Base-by-base conservation (phyloP, 2,329 filamentous ascomycete genomes). In the Magnaporthiopsis poae region DNA sequence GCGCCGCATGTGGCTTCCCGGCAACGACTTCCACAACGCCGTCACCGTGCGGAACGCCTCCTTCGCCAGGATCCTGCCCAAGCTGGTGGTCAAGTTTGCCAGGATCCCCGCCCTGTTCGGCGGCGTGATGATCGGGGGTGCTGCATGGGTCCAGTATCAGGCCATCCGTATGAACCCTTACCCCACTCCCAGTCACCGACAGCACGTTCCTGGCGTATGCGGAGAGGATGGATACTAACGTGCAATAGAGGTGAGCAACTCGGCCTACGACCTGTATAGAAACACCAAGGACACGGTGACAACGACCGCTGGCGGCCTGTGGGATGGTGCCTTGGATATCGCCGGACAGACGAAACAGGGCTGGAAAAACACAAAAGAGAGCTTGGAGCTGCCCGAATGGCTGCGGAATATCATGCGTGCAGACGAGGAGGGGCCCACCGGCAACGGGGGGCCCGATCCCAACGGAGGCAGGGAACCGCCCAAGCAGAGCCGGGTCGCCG, bases 141-240 rank as follows among this genome's bases (percentile, higher is more conserved):
- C 96, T 68, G 92, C 92, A 33, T 99, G 96, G 84, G 80, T 99
- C 63, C 95, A 99, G 75, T 98, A 99, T 75, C 95, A 99, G 78
- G 94, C 95, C 69, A 88, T 89, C 66, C 90, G 90, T 93, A 84
- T 69, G 90, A 62, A 65, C 2, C 31, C 31, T 13, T n/a, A n/a
- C 21, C 46, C 39, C 39, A n/a, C 3, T 35, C 25, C 60, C 29
- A 11, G 27, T 1, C 69, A 67, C 73, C 29, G 12, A 35, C 11
- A 7, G 27, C 7, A 25, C 61, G 2, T n/a, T 11, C 12, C n/a
- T 5, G 0, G 2, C 13, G 46, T 9, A 15, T 33, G 15, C n/a
- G 35, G 27, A n/a, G 27, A 25, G 25, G n/a, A 62, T 63, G 52
- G 36, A 63, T 1, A 27, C 73, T 71, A 63, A 72, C 67, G 13